Base-by-base conservation (phyloP, 2,329 filamentous ascomycete species). In the Calonectria hawksworthii region DNA sequence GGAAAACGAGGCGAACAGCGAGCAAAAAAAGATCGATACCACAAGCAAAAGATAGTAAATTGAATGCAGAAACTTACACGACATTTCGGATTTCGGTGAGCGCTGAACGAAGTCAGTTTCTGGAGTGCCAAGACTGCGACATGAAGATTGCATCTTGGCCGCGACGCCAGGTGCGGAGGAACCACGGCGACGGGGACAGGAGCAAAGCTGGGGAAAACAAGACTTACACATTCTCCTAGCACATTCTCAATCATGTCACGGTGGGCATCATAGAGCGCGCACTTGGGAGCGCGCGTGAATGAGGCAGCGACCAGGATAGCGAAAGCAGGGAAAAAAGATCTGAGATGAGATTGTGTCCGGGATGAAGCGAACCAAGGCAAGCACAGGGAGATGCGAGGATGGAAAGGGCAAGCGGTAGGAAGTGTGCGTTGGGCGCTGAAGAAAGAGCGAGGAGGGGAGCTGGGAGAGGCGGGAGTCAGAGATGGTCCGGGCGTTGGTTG, bases 21-120 rank as follows among this genome's bases (percentile, higher is more conserved):
- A 74, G 51, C 67, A 76, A 23, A 70, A 23, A 70, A 52, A 75
- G 72, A 54, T 61, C 30, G 36, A 67, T 34, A 50, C 47, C 32
- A 50, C 71, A 67, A 67, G 18, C 78, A 66, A 36, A 52, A 63
- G 41, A 56, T 66, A 28, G 30, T 47, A 36, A 34, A 71, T 51
- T 68, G 61, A 36, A 51, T 72, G 36, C 30, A 56, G 64, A 75
- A 76, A 86, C 86, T 77, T 88, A 88, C 87, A 89, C 86, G 83
- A 86, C 86, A 87, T 89, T 89, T 86, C 85, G 85, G 84, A 89
- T 85, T 84, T 87, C 85, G 83, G 84, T 84, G 83, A 88, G 87
- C 84, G 87, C 87, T 88, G 82, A 82, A 61, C 54, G 77, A 83
- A 78, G 82, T 83, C 81, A 85, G 84, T 83, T 82, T 79, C 74